These are phyloP conservation scores for Fusarium compactum DNA, from an alignment of 2,329 filamentous ascomycete species.

Conservation along the genomic window DNA sequence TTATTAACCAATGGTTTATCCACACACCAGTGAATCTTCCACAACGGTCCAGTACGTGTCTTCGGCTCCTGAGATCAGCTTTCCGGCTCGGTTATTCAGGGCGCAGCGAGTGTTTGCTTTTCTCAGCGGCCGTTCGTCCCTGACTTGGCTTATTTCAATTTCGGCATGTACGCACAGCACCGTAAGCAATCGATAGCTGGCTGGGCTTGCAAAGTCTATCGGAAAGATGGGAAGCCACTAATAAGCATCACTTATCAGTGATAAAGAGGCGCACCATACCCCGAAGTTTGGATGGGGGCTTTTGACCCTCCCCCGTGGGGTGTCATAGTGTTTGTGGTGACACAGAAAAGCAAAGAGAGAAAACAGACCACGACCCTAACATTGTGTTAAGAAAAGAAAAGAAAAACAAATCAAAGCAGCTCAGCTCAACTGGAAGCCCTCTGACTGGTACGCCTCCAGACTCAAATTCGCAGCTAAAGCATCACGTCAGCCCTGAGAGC, in stretches of 20 bases:
- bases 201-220: constrained; percentile 26
- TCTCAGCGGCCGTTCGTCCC: constrained; percentile 20
- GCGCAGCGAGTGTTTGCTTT: constrained; percentile 14
- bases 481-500: constrained; percentile 38
- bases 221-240: constrained; percentile 31
- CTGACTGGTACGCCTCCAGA: constrained; percentile 30
- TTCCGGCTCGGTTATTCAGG: constrained; percentile 16
- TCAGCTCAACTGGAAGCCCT: neutral
- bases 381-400: neutral
- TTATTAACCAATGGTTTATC: constrained; percentile 10
- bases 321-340: constrained; percentile 20
- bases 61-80: constrained; percentile 13
- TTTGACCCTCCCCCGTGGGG: constrained; percentile 23
- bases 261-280: constrained; percentile 23
- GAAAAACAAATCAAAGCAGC: neutral
- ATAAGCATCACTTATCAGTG: constrained; percentile 6
- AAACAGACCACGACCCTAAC: constrained; percentile 8
- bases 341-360: constrained; percentile 31
- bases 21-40: neutral
- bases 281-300: constrained; percentile 24
- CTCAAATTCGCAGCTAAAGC: constrained; percentile 4
- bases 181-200: neutral
- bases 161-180: constrained; percentile 7
- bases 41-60: neutral
- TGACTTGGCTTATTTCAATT: constrained; percentile 18